Percentiles rank a stretch among this genome's conserved stretches.
Evolutionary conservation across 2,329 filamentous ascomycete species (phyloP).

Genomic region (Daldinia sp.): DNA sequence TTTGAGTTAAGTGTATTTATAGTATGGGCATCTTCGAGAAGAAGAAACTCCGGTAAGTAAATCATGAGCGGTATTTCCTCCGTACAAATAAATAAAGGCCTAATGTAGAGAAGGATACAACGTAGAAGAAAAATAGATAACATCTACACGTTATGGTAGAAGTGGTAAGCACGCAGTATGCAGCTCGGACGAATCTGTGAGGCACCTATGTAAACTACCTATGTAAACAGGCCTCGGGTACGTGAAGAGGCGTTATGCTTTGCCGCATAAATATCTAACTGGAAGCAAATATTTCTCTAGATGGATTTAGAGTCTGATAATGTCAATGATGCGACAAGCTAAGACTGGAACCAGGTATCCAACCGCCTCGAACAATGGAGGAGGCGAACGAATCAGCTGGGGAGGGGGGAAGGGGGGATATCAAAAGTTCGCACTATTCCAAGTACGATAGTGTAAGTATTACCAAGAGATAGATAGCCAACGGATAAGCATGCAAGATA

Average conservation of each 20-base stretch:
- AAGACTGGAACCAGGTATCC: not conserved
- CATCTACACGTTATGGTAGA: not conserved
- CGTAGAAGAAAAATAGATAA: not conserved
- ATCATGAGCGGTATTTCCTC: too few relatives aligned
- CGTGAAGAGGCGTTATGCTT: not conserved
- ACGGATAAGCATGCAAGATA: constrained; percentile 40
- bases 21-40: not conserved
- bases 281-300: too few relatives aligned
- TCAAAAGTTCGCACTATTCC: not conserved
- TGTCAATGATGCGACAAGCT: not conserved
- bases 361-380: not conserved
- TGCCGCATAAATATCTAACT: not conserved
- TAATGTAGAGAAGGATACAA: too few relatives aligned
- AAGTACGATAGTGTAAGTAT: constrained; percentile 16
- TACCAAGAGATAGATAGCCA: constrained; percentile 32
- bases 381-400: not conserved
- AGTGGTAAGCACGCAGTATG: not conserved
- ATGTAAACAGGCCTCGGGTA: not conserved
- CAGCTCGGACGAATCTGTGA: not conserved
- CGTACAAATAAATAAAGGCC: too few relatives aligned
- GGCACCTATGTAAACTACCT: too few relatives aligned
- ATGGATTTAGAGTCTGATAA: not conserved
- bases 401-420: too few relatives aligned
- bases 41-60: too few relatives aligned
- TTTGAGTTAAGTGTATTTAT: not conserved